A percentile compares a stretch with the other conserved stretches of the same genome.
Evolutionary conservation across 176 grass and related monocot species (phyloP).

Genomic region (Coix lacrymajobi): DNA sequence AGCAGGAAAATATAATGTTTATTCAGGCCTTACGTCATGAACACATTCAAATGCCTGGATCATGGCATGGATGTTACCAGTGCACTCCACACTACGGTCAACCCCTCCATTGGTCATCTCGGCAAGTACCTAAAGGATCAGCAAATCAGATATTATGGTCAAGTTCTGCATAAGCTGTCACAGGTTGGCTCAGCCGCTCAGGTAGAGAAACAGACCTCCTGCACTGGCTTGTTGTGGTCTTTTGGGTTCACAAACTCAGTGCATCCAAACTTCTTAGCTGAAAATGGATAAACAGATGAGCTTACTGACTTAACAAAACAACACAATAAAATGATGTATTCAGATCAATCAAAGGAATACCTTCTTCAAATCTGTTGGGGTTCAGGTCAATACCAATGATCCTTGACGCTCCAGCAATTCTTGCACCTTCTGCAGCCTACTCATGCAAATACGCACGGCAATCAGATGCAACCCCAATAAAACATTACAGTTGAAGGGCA

Average conservation of each 20-base stretch:
- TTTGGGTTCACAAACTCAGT: slow-evolving; percentile 76
- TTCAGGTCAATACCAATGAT: slow-evolving; percentile 88
- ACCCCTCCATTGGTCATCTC: slow-evolving; percentile 85
- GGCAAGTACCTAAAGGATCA: slow-evolving; percentile 56
- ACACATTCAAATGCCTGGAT: slow-evolving; percentile 80
- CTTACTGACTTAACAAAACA: not conserved
- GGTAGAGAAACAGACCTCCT: slow-evolving; percentile 45
- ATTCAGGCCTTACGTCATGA: slow-evolving; percentile 54
- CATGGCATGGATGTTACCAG: slow-evolving; percentile 68
- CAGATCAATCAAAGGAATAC: not conserved
- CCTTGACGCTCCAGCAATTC: slow-evolving; percentile 60
- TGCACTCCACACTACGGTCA: slow-evolving; percentile 80
- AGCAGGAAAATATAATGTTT: no score
- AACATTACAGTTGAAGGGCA: not conserved
- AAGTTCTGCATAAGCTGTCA: not conserved
- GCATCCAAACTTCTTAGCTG: slow-evolving; percentile 78
- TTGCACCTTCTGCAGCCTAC: slow-evolving; percentile 77
- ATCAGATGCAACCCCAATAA: not conserved
- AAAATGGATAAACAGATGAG: not conserved
- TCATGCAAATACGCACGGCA: not conserved
- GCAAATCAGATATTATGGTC: not conserved
- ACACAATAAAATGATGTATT: not conserved
- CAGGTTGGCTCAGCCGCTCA: not conserved
- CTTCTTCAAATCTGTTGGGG: slow-evolving; percentile 65
- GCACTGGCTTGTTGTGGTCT: slow-evolving; percentile 62